Evolutionary conservation across 179 eudicot species (phyloP), one percentile per base, ranked within the genome.

Genomic region (Beta macrorhiza): DNA sequence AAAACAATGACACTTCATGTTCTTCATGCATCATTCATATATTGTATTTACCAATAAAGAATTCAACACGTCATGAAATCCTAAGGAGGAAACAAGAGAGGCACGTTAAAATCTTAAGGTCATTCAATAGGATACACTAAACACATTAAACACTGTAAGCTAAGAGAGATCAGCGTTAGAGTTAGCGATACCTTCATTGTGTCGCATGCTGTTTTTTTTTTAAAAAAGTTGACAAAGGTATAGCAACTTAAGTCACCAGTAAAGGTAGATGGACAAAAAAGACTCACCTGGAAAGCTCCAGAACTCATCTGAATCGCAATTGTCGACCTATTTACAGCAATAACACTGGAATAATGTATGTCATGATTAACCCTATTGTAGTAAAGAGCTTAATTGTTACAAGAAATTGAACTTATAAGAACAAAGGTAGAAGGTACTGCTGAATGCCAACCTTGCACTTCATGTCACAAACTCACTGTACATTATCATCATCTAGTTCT

Each of bases 221-320:
- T 37, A 0, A 37, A 37, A 32, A 76, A 58, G 49, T 29, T 29
- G 22, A 51, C 64, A 55, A 19, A 67, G 29, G 10, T 67, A 76
- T 37, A 53, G 5, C 47, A n/a, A 55, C 13, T 53, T 67, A 9
- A 56, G 55, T 44, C 10, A 37, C 7, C 67, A n/a, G 17, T 13
- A 55, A 52, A 15, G 0, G 19, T 51, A 69, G 81, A 19, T 2
- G 5, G 55, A 59, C 4, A 12, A 6, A 6, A 57, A 22, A 71
- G 56, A 70, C 3, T 79, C 67, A 70, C 82, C 75, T 77, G 29
- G 2, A 63, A 68, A 25, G 53, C 44, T 69, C 68, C 69, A 42
- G 49, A 56, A 58, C 65, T 79, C 68, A 69, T 70, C 69, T 20
- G 22, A 37, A 11, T 57, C 37, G 13, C 25, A 19, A 53, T 45